Base-by-base conservation (phyloP, 1,284 basidiomycete genomes). In the Naganishia liquefaciens region DNA sequence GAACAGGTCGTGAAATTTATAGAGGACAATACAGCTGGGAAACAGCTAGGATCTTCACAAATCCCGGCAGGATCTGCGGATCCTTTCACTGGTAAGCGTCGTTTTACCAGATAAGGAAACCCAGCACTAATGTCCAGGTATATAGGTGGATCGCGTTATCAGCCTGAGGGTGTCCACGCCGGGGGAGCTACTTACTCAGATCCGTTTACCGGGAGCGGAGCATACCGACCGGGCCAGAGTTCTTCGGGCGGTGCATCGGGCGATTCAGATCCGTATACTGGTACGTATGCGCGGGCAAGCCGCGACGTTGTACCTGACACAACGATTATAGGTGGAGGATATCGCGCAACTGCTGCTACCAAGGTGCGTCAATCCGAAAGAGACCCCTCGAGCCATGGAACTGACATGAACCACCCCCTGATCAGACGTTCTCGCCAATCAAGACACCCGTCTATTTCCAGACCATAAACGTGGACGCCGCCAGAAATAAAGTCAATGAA, bases 1-100 rank as follows among this genome's bases (percentile, higher is more conserved):
- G 95, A 99, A 71, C 86, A 99, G 77, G 89, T 99, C 21, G 94
- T 92, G 30, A 82, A 84, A 53, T 99, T 98, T 77, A 98, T 99
- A 66, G 89, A 97, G 77, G 90, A 90, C 79, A 97, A 95, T 71
- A 89, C 93, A 0, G 73, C 72, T 10, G 90, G 90, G 2, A 86
- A 90, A 7, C 87, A 82, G 63, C 79, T 95, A 3, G 88, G 87
- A 44, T 73, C 77, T 6, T 79, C 82, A 15, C 42, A 27, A 1
- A 47, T 37, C 17, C 3, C n/a, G 19, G 57, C n/a, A 30, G 60
- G 50, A 30, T 33, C 27, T 11, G 50, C 33, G 30, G 64, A 66
- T 54, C 64, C 64, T 2, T 66, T 66, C 44, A 66, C 64, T 9
- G 64, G 60, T 62, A 23, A 11, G 60, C 7, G 13, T 39, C 30